These are phyloP conservation scores for Tolypocladium cylindrosporum DNA, from an alignment of 2,329 filamentous ascomycete species.

Conservation along the genomic window DNA sequence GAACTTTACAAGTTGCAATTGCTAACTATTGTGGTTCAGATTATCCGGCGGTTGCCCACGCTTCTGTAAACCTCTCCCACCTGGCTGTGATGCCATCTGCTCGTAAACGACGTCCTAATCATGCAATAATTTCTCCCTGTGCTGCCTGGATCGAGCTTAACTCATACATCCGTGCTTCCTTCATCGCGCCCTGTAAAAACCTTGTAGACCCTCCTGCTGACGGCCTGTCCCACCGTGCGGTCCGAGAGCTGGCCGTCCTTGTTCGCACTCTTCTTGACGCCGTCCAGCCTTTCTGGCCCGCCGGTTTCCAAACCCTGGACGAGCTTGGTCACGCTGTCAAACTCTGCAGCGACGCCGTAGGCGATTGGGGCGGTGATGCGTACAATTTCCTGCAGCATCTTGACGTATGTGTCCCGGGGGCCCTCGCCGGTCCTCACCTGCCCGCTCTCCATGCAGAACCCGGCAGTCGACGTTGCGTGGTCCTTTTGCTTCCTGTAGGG, in stretches of 20 bases:
- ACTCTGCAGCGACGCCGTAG: constrained; percentile 55
- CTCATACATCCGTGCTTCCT: constrained; percentile 42
- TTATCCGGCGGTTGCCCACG: not conserved
- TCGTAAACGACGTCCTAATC: not conserved
- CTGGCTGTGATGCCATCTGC: not conserved
- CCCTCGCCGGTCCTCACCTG: constrained; percentile 64
- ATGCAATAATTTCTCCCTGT: not conserved
- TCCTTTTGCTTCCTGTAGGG: constrained; percentile 55
- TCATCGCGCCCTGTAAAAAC: constrained; percentile 50
- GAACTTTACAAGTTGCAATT: not conserved
- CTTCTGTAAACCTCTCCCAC: not conserved
- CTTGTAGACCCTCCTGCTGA: constrained; percentile 49
- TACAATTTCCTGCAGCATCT: constrained; percentile 67
- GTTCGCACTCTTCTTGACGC: constrained; percentile 47
- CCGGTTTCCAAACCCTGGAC: constrained; percentile 45
- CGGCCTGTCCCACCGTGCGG: constrained; percentile 42
- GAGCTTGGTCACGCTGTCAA: constrained; percentile 46
- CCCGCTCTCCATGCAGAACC: constrained; percentile 71
- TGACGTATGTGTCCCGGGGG: constrained; percentile 55
- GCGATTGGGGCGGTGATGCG: constrained; percentile 65
- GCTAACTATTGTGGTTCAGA: not conserved
- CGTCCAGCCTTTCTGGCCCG: constrained; percentile 53
- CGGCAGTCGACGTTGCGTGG: constrained; percentile 38
- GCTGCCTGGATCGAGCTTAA: not conserved
- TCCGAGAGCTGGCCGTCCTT: constrained; percentile 47